Conservation (phyloP, 192 early-diverging fungal genomes). For the Coemansia sp. region DNA sequence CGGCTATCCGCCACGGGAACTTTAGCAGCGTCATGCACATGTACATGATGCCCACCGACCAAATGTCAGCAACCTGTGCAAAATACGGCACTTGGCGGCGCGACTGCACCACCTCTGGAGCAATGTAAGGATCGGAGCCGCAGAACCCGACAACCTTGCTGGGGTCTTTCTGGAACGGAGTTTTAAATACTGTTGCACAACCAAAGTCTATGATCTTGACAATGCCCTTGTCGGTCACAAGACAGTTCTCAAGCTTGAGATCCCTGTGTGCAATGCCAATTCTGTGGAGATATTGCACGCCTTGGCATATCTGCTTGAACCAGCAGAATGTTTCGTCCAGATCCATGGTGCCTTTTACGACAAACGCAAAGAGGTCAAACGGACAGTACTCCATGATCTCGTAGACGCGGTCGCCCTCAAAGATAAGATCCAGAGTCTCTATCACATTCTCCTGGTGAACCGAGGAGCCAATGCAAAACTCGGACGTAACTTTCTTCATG, state of each 20-base stretch:
- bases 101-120: conserved; percentile 76
- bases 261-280: conserved; percentile 94
- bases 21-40: conserved; percentile 70
- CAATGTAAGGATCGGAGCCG: conserved; percentile 96
- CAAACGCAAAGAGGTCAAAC: conserved; percentile 83
- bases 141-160: conserved; percentile 72
- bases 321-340: conserved; percentile 83
- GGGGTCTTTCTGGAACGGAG: conserved; percentile 71
- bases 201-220: conserved; percentile 98
- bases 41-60: conserved; percentile 89
- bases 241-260: conserved; percentile 87
- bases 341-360: conserved; percentile 73
- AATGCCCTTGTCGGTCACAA: conserved; percentile 71
- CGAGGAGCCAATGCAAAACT: conserved; percentile 80
- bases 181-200: conserved; percentile 83
- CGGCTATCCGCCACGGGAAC: conserved; percentile 69
- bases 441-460: conserved; percentile 78
- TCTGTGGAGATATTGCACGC: conserved; percentile 84
- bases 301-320: conserved; percentile 80
- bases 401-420: conserved; percentile 65
- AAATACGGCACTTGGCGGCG: conserved; percentile 69
- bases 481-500: conserved; percentile 79
- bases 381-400: conserved; percentile 92
- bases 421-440: conserved; percentile 75
- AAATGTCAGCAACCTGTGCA: conserved; percentile 81